Base-by-base conservation (phyloP, 805 yeast genomes). In the Saturnispora ahearnii region DNA sequence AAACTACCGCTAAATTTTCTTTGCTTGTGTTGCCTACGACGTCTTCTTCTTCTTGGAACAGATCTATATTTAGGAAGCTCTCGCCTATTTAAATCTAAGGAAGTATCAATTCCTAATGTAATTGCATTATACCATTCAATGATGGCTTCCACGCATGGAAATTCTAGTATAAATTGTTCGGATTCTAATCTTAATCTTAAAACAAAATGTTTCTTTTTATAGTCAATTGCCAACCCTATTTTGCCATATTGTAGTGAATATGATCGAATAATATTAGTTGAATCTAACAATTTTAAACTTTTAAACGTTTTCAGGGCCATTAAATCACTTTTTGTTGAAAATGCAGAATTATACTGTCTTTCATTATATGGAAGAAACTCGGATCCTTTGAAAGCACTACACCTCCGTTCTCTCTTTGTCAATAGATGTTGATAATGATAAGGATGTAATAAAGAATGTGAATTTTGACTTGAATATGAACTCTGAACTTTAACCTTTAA, bases 221-320 rank as follows among this genome's bases (percentile, higher is more conserved):
- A 88, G 65, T 91, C 99, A 2, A 79, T 72, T 0, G 98, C 96
- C 12, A 88, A 69, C 0, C 99, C 99, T 42, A 87, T 67, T 58
- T 75, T 81, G 11, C 93, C 90, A 66, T 82, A 82, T 65, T 93
- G 98, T 36, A 91, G 71, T 2, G 96, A 81, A 64, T 79, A 90
- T 0, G 88, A 77, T 54, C 82, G 73, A n/a, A 76, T 57, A 30
- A 84, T 62, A 45, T 64, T 73, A 8, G 57, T 53, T 18, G 64
- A 55, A 8, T 63, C 55, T n/a, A 74, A 50, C 34, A 63, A 60
- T 21, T 60, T 60, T 24, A 51, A 46, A 22, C 56, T 56, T 36
- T 51, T 54, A 47, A 53, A 62, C 21, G 48, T 53, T 18, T 49
- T 41, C 24, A 56, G 46, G 10, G 62, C 59, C n/a, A 57, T 54